Percentiles rank a stretch among this genome's conserved stretches.
phyloP scores from a whole-genome alignment of 2,329 filamentous ascomycete genomes.

The Cercospora citrullina region DNA sequence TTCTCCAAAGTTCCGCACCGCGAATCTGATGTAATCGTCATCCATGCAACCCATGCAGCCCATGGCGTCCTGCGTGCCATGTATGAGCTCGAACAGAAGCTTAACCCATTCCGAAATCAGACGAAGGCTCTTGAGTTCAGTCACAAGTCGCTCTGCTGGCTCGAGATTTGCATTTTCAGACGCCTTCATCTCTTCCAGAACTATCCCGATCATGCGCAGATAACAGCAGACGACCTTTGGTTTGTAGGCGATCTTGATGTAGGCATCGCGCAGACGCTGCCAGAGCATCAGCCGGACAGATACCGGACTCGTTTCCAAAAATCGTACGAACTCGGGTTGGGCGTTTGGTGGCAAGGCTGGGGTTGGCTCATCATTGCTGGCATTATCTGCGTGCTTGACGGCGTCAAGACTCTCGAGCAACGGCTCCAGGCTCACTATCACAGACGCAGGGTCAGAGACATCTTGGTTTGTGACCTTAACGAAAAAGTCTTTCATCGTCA shows the following conservation, averaged over 20 bases:
- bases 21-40: conserved; percentile 71
- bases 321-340: conserved; percentile 77
- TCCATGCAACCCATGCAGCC: conserved; percentile 89
- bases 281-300: conserved; percentile 84
- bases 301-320: conserved; percentile 76
- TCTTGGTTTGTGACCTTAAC: conserved; percentile 83
- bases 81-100: conserved; percentile 65
- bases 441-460: conserved; percentile 72
- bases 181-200: conserved; percentile 68
- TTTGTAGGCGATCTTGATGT: conserved; percentile 76
- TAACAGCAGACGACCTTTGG: conserved; percentile 89
- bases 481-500: conserved; percentile 97
- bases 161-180: conserved; percentile 57
- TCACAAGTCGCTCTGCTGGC: conserved; percentile 64
- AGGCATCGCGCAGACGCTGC: conserved; percentile 87
- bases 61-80: conserved; percentile 70
- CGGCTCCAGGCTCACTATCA: conserved; percentile 91
- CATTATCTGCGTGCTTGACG: background rate
- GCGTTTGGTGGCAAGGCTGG: conserved; percentile 14
- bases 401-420: conserved; percentile 68
- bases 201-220: conserved; percentile 79
- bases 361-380: conserved; percentile 1
- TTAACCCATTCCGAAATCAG: conserved; percentile 75
- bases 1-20: conserved; percentile 69
- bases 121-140: conserved; percentile 74